A percentile compares a stretch with the other conserved stretches of the same genome.
Conservation (phyloP, 345 rosid genomes). For the Acer saccharum region DNA sequence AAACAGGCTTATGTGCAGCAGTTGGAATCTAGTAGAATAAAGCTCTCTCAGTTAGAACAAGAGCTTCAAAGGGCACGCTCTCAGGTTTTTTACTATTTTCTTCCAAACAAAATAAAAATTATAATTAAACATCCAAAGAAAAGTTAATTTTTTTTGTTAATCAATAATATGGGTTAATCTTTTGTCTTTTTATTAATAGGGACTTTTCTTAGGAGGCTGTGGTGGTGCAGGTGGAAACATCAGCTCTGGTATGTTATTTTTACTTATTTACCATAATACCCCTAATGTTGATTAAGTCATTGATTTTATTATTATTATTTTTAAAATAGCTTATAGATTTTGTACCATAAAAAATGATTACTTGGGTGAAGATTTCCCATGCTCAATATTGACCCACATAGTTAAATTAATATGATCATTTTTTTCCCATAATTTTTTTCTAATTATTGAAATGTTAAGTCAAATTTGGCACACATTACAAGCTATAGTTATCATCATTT, state of each 20-base stretch:
- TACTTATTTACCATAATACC: not conserved
- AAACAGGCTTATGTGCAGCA: constrained; percentile 96
- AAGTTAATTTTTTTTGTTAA: no score
- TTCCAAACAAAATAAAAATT: no score
- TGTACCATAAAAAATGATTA: not conserved
- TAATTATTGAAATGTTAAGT: not conserved
- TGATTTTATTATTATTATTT: no score
- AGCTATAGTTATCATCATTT: not conserved
- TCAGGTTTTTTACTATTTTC: constrained; percentile 50
- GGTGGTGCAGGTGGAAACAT: constrained; percentile 69
- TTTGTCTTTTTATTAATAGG: constrained; percentile 42
- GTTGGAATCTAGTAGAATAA: constrained; percentile 89
- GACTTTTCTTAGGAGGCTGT: constrained; percentile 80
- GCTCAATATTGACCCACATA: constrained; percentile 15
- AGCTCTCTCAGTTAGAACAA: constrained; percentile 88
- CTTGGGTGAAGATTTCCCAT: not conserved
- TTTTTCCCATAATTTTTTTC: not conserved
- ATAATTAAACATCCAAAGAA: no score
- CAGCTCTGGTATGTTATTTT: constrained; percentile 66
- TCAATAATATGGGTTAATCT: not conserved
- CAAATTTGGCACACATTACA: constrained; percentile 20
- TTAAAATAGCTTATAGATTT: no score
- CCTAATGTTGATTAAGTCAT: no score
- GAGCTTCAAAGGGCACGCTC: constrained; percentile 95
- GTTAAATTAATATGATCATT: not conserved